Evolutionary conservation across 129 eudicot genomes (phyloP).

Genomic region (Helianthus annuus): HanXRQr2.0-SUNRISE NC_035440.2:108024899-108025398

Average conservation of each 20-base stretch:
- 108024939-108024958: too few relatives aligned
- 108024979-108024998: too few relatives aligned
- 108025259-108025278: slow-evolving; percentile 89
- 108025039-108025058: too few relatives aligned
- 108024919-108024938: too few relatives aligned
- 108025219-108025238: slow-evolving; percentile 91
- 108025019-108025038: too few relatives aligned
- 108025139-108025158: slow-evolving; percentile 76
- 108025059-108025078: too few relatives aligned
- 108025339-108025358: slow-evolving; percentile 79
- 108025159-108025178: slow-evolving; percentile 69
- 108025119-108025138: slow-evolving; percentile 25
- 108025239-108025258: slow-evolving; percentile 89
- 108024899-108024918: too few relatives aligned
- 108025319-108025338: slow-evolving; percentile 69
- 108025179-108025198: slow-evolving; percentile 92
- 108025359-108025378: slow-evolving; percentile 80
- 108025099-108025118: slow-evolving; percentile 16
- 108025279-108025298: slow-evolving; percentile 58
- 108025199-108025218: slow-evolving; percentile 84
- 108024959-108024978: too few relatives aligned
- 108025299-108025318: slow-evolving; percentile 86
- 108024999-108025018: too few relatives aligned
- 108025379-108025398: slow-evolving; percentile 30
- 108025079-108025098: neutral